phyloP scores from a whole-genome alignment of 176 grass and related monocot genomes.

The Juncus inflexus region DNA sequence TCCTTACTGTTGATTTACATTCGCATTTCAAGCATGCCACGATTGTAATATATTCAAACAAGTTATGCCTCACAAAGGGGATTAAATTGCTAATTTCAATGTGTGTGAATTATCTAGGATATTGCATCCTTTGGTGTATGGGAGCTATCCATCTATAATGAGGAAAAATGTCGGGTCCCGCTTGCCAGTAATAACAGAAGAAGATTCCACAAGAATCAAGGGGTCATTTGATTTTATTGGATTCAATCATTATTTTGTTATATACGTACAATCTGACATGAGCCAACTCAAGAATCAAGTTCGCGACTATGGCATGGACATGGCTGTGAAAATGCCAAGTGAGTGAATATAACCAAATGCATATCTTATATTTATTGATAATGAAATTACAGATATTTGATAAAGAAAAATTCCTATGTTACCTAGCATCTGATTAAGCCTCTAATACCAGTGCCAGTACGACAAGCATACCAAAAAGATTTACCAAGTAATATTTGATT shows the following conservation, averaged over 20 bases:
- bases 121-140: conserved; percentile 57
- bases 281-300: conserved; percentile 3
- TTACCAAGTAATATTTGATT: not conserved
- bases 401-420: conserved; percentile 3
- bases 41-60: no score
- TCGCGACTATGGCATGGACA: conserved; percentile 47
- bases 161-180: conserved; percentile 38
- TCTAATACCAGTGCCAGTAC: no score
- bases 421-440: no score
- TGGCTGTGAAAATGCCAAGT: conserved; percentile 34
- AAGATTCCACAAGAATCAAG: conserved; percentile 35
- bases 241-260: conserved; percentile 51
- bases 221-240: conserved; percentile 72
- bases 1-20: no score
- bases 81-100: not conserved
- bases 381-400: no score
- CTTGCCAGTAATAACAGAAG: conserved; percentile 33
- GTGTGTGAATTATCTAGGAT: conserved; percentile 38
- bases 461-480: not conserved
- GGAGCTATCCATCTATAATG: conserved; percentile 65
- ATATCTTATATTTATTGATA: no score
- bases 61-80: no score
- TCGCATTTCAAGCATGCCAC: no score
- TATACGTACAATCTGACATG: conserved; percentile 9
- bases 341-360: not conserved